A percentile compares a stretch with the other conserved stretches of the same genome.
Evolutionary conservation across 208 protist species (phyloP).

Genomic region (Tritrichomonas foetus): DNA sequence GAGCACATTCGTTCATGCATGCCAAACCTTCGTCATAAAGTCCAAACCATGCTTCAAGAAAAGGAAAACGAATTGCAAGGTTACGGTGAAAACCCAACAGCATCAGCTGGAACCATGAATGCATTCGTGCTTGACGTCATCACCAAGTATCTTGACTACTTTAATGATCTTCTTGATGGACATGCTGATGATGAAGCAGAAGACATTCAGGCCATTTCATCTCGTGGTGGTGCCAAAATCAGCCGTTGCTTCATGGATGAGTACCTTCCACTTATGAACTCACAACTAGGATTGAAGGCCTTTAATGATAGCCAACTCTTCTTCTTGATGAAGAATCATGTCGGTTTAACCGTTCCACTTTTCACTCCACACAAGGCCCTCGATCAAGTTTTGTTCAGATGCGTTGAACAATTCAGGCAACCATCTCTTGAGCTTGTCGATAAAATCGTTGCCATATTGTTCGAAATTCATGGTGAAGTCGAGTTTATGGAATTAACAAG

Average conservation of each 20-base stretch:
- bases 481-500: not conserved
- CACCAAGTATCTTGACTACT: not conserved
- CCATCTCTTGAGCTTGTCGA: not conserved
- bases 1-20: slow-evolving; percentile 84
- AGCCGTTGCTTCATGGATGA: not conserved
- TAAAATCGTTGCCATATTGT: not conserved
- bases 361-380: slow-evolving; percentile 32
- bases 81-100: not conserved
- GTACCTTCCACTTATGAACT: not conserved
- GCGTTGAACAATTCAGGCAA: not conserved
- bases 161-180: not conserved
- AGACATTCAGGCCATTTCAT: not conserved
- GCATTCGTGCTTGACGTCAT: slow-evolving; percentile 24
- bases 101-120: not conserved
- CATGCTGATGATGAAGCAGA: not conserved
- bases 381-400: not conserved
- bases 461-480: slow-evolving; percentile 34
- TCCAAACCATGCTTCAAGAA: slow-evolving; percentile 47
- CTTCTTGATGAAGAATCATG: slow-evolving; percentile 13
- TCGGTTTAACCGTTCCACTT: not conserved
- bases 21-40: slow-evolving; percentile 70
- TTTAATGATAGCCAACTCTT: not conserved
- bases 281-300: not conserved
- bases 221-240: not conserved
- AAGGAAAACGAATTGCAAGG: slow-evolving; percentile 32